Percentiles rank a stretch among this genome's conserved stretches.
Conservation (phyloP, 2,329 filamentous ascomycete genomes). For the Fusarium sp. region DNA sequence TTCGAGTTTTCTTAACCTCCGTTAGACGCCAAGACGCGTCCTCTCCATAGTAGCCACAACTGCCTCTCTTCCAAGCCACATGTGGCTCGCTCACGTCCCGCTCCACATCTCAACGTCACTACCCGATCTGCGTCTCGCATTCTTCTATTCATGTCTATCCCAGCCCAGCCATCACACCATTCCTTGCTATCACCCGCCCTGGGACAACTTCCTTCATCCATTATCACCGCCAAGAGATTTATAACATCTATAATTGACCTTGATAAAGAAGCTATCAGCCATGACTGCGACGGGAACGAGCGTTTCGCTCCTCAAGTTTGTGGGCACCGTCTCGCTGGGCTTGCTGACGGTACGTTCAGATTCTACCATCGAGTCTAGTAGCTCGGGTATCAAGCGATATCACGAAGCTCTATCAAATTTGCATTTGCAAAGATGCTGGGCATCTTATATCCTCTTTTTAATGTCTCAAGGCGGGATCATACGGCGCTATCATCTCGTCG, state of each 20-base stretch:
- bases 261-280: constrained; percentile 35
- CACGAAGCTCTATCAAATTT: not conserved
- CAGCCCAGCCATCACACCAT: constrained; percentile 30
- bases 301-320: constrained; percentile 87
- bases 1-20: too few relatives aligned
- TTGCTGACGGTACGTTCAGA: constrained; percentile 79
- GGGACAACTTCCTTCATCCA: constrained; percentile 5
- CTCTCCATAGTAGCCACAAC: not conserved
- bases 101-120: constrained; percentile 33
- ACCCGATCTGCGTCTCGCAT: constrained; percentile 22
- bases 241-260: not conserved
- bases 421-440: not conserved
- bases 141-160: constrained; percentile 2
- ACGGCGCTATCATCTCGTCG: not conserved
- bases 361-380: not conserved
- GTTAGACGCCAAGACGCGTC: not conserved
- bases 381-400: constrained; percentile 32
- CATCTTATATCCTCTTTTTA: not conserved
- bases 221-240: constrained; percentile 9
- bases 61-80: constrained; percentile 23
- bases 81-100: not conserved
- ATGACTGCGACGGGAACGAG: constrained; percentile 77
- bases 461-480: not conserved
- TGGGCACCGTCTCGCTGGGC: constrained; percentile 90
- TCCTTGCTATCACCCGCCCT: constrained; percentile 17